These are phyloP conservation scores for Vanderwaltozyma polyspora DNA, from an alignment of 805 yeast genomes.

Conservation along the genomic window DNA sequence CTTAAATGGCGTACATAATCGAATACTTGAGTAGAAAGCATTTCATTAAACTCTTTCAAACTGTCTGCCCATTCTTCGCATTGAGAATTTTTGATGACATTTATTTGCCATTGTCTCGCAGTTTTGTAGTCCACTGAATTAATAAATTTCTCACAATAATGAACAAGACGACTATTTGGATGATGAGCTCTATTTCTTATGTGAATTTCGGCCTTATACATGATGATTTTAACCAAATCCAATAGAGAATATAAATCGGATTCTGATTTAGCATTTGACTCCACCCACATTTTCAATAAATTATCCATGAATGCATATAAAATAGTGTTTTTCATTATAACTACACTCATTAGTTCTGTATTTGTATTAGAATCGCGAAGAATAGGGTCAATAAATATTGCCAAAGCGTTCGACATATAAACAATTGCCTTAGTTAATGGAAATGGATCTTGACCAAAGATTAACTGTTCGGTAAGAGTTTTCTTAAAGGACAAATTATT, in stretches of 20 bases:
- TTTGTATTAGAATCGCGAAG: not conserved
- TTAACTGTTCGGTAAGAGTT: conserved; percentile 49
- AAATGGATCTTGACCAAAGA: conserved; percentile 45
- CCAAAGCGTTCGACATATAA: conserved; percentile 18
- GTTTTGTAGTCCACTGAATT: conserved; percentile 27
- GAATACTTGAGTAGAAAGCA: conserved; percentile 45
- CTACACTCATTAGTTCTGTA: conserved; percentile 21
- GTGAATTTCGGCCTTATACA: conserved; percentile 19
- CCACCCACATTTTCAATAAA: conserved; percentile 54
- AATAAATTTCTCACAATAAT: not conserved
- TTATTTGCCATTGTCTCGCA: conserved; percentile 45
- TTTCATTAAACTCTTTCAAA: conserved; percentile 37
- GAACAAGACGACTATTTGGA: no score
- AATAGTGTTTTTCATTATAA: conserved; percentile 37
- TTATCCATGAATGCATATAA: conserved; percentile 46
- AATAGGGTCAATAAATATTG: not conserved
- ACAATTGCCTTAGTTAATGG: conserved; percentile 36
- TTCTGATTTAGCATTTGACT: conserved; percentile 38
- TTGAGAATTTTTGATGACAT: conserved; percentile 30
- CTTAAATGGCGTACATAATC: conserved; percentile 70
- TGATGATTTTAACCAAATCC: conserved; percentile 32
- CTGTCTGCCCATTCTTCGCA: conserved; percentile 34
- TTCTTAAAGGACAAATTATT: conserved; percentile 52
- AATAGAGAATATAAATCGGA: conserved; percentile 42
- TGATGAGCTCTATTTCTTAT: no score